Evolutionary conservation across 2,329 filamentous ascomycete genomes (phyloP), one percentile per base, ranked within the genome.

Genomic region (Sporothrix euskadiensis): DNA sequence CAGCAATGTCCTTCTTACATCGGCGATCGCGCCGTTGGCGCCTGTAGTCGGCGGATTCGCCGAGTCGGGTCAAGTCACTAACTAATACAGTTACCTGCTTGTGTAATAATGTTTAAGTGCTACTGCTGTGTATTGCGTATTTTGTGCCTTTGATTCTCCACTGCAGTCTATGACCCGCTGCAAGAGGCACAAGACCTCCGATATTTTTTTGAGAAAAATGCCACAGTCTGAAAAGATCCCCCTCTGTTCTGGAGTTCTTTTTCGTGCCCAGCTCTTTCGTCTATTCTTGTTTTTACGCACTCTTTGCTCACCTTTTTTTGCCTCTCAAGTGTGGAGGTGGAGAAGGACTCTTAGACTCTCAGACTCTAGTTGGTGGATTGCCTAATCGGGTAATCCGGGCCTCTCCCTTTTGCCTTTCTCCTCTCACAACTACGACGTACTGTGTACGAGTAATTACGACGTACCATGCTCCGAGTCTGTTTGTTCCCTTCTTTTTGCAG

Each of bases 321-420:
- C 52, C 52, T n/a, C 16, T 14, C 59, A 44, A 63, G 12, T 66
- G 65, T 68, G 44, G 65, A 65, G n/a, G 41, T 44, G 61, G 39
- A 65, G 61, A 12, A 35, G 52, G 19, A 56, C 19, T 22, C 39
- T 22, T 44, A 26, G 26, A 26, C 26, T 26, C 26, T n/a, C n/a
- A n/a, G n/a, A n/a, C n/a, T 26, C 26, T 26, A 26, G 3, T 57
- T 52, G 54, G 30, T 52, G 69, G 52, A 63, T 75, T 75, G 54
- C 74, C 74, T 49, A 71, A 72, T 73, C 65, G 63, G 61, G 74
- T 68, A 75, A 69, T 26, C 74, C 74, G 74, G n/a, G n/a, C n/a
- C n/a, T n/a, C n/a, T n/a, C n/a, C 41, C 10, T 3, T 22, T 30
- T 19, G 30, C 30, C 16, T 61, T 19, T 10, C 30, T 49, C 19